Percentiles rank a stretch among this genome's conserved stretches.
These are phyloP conservation scores for Xylaria sp. DNA, from an alignment of 2,329 filamentous ascomycete genomes.

Conservation along the genomic window DNA sequence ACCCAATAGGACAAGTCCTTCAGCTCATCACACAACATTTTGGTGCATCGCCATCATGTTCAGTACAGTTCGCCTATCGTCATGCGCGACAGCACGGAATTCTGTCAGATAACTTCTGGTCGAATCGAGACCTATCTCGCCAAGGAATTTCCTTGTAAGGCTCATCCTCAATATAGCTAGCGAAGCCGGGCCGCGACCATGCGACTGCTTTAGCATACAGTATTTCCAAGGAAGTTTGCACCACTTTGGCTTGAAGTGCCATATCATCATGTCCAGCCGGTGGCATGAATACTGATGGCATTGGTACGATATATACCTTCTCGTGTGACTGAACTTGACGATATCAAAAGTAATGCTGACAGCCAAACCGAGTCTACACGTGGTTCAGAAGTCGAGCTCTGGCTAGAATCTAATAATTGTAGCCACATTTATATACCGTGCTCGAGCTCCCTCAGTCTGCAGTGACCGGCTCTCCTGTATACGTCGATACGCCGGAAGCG, in stretches of 20 bases:
- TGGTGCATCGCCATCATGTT: background rate
- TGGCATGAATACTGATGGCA: background rate
- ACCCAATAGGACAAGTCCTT: conserved; percentile 1
- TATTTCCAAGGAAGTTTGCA: background rate
- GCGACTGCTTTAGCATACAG: background rate
- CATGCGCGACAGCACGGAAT: background rate
- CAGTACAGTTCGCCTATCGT: background rate
- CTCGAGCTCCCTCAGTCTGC: too few relatives aligned
- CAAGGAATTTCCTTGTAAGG: background rate
- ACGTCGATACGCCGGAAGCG: too few relatives aligned
- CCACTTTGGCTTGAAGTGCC: background rate
- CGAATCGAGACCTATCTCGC: background rate
- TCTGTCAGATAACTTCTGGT: background rate
- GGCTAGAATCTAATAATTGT: too few relatives aligned
- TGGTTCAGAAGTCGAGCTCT: background rate
- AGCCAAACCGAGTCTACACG: background rate
- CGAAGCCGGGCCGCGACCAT: background rate
- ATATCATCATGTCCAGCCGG: background rate
- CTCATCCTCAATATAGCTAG: background rate
- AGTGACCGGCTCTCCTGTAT: too few relatives aligned
- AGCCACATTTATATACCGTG: too few relatives aligned
- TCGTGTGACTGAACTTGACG: background rate
- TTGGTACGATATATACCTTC: background rate
- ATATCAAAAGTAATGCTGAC: background rate
- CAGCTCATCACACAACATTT: background rate